These are phyloP conservation scores for Epichloe bromicola DNA, from an alignment of 2,329 filamentous ascomycete genomes.

Conservation along the genomic window DNA sequence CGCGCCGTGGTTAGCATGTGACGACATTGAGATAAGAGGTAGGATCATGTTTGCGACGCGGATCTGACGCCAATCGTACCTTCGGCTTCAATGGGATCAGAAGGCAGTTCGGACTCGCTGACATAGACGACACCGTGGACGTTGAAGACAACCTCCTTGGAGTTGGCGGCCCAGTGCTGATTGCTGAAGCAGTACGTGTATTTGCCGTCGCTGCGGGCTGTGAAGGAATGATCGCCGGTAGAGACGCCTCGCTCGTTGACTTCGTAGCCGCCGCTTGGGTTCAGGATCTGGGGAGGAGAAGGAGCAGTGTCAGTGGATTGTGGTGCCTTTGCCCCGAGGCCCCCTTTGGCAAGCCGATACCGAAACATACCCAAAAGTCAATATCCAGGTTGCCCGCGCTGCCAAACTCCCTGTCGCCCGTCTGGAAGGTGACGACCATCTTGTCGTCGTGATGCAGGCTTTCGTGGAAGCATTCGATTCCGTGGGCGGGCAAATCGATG, in stretches of 20 bases:
- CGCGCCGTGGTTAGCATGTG: slow-evolving; percentile 6
- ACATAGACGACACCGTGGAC: slow-evolving; percentile 98
- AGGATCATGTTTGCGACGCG: neutral
- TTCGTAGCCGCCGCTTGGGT: slow-evolving; percentile 63
- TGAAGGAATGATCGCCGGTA: slow-evolving; percentile 88
- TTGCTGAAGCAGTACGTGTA: slow-evolving; percentile 98
- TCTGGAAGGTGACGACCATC: slow-evolving; percentile 98
- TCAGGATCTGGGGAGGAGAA: slow-evolving; percentile 49
- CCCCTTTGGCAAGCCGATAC: neutral
- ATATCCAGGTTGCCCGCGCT: slow-evolving; percentile 89
- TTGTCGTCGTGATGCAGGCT: slow-evolving; percentile 81
- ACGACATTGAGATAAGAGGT: too few species aligned
- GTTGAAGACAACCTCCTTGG: slow-evolving; percentile 98
- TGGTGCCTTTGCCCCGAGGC: neutral
- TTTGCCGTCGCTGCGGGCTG: slow-evolving; percentile 71
- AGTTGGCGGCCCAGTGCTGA: slow-evolving; percentile 91
- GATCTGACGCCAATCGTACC: slow-evolving; percentile 34
- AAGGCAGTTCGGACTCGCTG: slow-evolving; percentile 67
- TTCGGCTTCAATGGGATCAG: slow-evolving; percentile 84
- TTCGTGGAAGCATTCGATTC: slow-evolving; percentile 97
- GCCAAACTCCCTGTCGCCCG: slow-evolving; percentile 91
- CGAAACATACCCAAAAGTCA: slow-evolving; percentile 78
- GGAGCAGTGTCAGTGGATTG: neutral
- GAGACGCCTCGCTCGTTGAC: slow-evolving; percentile 70
- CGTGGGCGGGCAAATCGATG: slow-evolving; percentile 87